phyloP scores from a whole-genome alignment of 192 early-diverging fungal genomes.

The Blastocladiella britannica region DNA sequence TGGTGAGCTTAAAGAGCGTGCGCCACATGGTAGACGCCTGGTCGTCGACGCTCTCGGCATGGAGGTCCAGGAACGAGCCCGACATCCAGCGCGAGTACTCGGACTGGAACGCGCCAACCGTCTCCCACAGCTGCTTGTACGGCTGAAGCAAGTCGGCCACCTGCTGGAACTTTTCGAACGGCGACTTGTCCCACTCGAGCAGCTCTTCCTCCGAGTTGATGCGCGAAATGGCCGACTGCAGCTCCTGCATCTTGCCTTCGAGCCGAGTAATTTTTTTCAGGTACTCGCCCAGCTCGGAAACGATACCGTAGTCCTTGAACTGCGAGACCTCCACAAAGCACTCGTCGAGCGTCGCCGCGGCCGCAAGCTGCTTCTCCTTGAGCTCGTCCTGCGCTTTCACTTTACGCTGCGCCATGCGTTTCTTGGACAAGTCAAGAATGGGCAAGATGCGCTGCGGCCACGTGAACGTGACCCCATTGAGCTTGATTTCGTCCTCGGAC shows the following conservation, averaged over 20 bases:
- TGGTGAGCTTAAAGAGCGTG: conserved; percentile 50
- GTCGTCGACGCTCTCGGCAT: conserved; percentile 67
- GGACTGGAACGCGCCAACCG: conserved; percentile 64
- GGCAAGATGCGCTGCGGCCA: conserved; percentile 33
- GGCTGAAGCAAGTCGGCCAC: conserved; percentile 77
- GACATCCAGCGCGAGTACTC: conserved; percentile 69
- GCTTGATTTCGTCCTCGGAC: conserved; percentile 27
- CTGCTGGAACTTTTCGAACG: conserved; percentile 31
- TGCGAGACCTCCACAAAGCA: conserved; percentile 33
- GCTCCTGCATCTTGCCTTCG: conserved; percentile 65
- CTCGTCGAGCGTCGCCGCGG: conserved; percentile 33
- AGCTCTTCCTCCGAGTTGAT: conserved; percentile 52
- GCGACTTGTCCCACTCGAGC: not conserved
- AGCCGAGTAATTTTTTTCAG: conserved; percentile 62
- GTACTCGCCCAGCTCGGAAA: conserved; percentile 58
- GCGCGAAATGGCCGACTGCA: conserved; percentile 77
- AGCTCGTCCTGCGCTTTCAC: conserved; percentile 31
- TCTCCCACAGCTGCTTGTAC: conserved; percentile 65
- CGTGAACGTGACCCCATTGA: conserved; percentile 38
- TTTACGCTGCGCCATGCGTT: conserved; percentile 28
- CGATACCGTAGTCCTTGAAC: conserved; percentile 69
- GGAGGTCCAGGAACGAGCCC: conserved; percentile 55
- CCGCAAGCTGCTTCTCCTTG: conserved; percentile 24
- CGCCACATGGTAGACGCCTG: conserved; percentile 74
- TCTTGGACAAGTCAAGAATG: conserved; percentile 24